Evolutionary conservation across 2,329 filamentous ascomycete species (phyloP).

Genomic region (Zopfia rhizophila): DNA sequence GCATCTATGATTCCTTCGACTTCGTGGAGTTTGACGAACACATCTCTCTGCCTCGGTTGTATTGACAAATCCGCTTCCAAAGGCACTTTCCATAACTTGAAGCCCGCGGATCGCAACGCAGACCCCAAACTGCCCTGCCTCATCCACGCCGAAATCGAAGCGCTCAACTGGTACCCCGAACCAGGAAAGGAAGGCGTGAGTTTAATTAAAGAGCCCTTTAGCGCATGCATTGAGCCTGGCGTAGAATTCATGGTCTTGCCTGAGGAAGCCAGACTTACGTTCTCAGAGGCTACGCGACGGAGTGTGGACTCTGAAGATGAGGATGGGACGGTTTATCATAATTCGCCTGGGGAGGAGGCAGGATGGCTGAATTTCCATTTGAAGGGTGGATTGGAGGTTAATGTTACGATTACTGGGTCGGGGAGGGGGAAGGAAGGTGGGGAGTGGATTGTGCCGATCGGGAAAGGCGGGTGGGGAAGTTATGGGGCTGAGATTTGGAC

Average conservation of each 20-base stretch:
- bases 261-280: conserved; percentile 6
- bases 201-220: conserved; percentile 22
- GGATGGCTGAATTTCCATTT: conserved; percentile 22
- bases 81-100: conserved; percentile 22
- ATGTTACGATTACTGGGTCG: conserved; percentile 21
- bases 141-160: conserved; percentile 24
- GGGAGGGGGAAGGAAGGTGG: conserved; percentile 9
- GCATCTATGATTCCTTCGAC: conserved; percentile 20
- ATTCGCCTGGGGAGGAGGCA: conserved; percentile 6
- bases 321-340: conserved; percentile 15
- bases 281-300: conserved; percentile 10
- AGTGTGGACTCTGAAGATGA: conserved; percentile 15
- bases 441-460: conserved; percentile 23
- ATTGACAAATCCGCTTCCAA: conserved; percentile 10
- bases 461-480: conserved; percentile 25
- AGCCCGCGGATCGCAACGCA: conserved; percentile 15
- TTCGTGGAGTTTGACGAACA: conserved; percentile 25
- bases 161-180: conserved; percentile 23
- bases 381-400: conserved; percentile 24
- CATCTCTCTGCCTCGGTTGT: conserved; percentile 28
- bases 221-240: conserved; percentile 31
- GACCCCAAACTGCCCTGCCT: conserved; percentile 24
- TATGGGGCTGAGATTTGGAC: conserved; percentile 27
- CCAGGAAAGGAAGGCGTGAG: conserved; percentile 20
- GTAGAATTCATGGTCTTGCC: conserved; percentile 25